A percentile compares a stretch with the other conserved stretches of the same genome.
These are phyloP conservation scores for Cladophialophora immunda DNA, from an alignment of 2,329 filamentous ascomycete species.

Conservation along the genomic window DNA sequence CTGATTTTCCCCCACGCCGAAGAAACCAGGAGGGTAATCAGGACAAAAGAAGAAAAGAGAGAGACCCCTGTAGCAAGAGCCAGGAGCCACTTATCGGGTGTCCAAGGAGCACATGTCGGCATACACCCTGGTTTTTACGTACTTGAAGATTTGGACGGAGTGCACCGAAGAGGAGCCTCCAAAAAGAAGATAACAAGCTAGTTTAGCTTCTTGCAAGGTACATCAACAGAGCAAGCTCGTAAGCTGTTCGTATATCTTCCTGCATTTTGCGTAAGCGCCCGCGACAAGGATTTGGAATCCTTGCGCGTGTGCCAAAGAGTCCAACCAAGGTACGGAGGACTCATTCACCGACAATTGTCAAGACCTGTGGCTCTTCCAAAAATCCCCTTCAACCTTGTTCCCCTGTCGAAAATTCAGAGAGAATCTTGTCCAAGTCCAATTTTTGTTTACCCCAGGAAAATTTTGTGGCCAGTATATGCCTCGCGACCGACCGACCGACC, in stretches of 20 bases:
- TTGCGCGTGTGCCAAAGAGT: not conserved
- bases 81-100: not conserved
- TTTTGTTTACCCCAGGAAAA: not conserved
- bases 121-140: not conserved
- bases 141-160: not conserved
- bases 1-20: not conserved
- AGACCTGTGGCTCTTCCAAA: not conserved
- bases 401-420: not conserved
- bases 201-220: slow-evolving; percentile 1
- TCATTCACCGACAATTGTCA: not conserved
- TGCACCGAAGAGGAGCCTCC: not conserved
- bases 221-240: not conserved
- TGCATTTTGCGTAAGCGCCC: not conserved
- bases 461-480: not conserved
- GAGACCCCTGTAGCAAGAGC: not conserved
- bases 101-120: not conserved
- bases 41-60: not conserved
- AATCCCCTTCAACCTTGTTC: not conserved
- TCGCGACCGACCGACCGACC: not conserved
- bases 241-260: not conserved
- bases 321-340: not conserved
- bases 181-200: not conserved
- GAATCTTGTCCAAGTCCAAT: not conserved
- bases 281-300: not conserved
- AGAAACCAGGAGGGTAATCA: not conserved